Base-by-base conservation (phyloP, 1,284 basidiomycete species). In the Phenoliferia sp. region DNA sequence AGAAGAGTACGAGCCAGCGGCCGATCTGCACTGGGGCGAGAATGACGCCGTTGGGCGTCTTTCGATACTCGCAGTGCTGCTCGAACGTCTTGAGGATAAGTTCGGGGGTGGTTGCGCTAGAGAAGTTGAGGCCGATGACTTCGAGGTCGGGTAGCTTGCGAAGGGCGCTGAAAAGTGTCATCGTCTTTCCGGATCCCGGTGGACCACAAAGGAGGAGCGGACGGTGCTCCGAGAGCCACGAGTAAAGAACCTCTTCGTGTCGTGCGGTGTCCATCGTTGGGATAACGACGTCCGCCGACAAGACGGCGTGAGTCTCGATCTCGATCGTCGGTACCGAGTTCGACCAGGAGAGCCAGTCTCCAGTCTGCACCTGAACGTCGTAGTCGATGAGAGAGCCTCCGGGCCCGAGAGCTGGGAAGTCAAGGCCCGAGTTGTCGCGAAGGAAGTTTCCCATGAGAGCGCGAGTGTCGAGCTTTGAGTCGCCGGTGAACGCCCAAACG, bases 31-130 rank as follows among this genome's bases (percentile, higher is more conserved):
- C 82, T 9, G 96, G 96, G 2, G 94, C 88, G 63, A 99, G 86
- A 50, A 98, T 87, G 50, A 96, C 90, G 22, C 96, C 97, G 76
- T 94, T 97, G 0, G 95, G 93, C 7, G 96, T 99, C 81, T 99
- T 98, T 70, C 93, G 86, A 78, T 97, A 98, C 81, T 99, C 96
- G 83, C 96, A 99, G 78, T 99, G 97, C 81, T 99, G 96, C 80
- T 99, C 96, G 78, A 99, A 99, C 1, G 95, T 99, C 85, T 98
- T 99, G 75, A 99, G 85, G 72, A 99, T 94, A 54, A 99, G 85
- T 78, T 97, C 94, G 0, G 96, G 95, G 0, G 94, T 98, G 0
- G 97, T 99, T 17, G 96, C 96, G 78, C 93, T 96, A 54, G 97
- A 99, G 80, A 99, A 99, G 81, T 99, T 99, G 74, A 99, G 87